A percentile compares a stretch with the other conserved stretches of the same genome.
Evolutionary conservation across 495 filamentous ascomycete species (phyloP).

Genomic region (Penicillium mononematosum): DNA sequence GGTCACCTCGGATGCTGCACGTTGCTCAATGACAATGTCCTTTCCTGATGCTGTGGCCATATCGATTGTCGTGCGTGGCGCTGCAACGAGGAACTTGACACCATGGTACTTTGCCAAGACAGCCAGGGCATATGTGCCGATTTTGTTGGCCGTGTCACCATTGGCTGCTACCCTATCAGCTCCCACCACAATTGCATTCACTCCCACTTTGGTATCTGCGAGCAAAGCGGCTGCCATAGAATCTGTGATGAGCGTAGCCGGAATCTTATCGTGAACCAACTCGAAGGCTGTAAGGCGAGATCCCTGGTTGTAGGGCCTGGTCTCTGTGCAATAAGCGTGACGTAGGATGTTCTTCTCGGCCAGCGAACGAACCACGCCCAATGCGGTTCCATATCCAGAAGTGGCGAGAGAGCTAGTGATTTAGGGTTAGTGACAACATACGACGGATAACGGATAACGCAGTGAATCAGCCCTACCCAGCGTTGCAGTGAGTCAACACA

Average conservation of each 20-base stretch:
- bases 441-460: slow-evolving; percentile 8
- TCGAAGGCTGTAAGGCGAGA: slow-evolving; percentile 94
- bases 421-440: slow-evolving; percentile 9
- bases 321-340: slow-evolving; percentile 94
- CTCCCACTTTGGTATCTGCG: slow-evolving; percentile 54
- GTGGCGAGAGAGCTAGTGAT: slow-evolving; percentile 79
- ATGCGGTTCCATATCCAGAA: slow-evolving; percentile 91
- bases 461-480: slow-evolving; percentile 59
- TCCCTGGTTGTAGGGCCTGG: slow-evolving; percentile 96
- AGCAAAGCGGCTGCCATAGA: slow-evolving; percentile 92
- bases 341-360: slow-evolving; percentile 60
- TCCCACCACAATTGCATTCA: slow-evolving; percentile 87
- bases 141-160: slow-evolving; percentile 98
- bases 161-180: slow-evolving; percentile 95
- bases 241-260: slow-evolving; percentile 91
- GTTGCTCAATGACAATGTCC: slow-evolving; percentile 85
- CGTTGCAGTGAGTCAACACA: slow-evolving; percentile 95
- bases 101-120: slow-evolving; percentile 82
- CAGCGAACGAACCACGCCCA: slow-evolving; percentile 90
- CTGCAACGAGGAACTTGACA: slow-evolving; percentile 92
- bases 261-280: slow-evolving; percentile 87
- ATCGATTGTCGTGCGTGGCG: slow-evolving; percentile 92
- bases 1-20: slow-evolving; percentile 73
- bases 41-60: slow-evolving; percentile 69
- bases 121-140: slow-evolving; percentile 91